Conservation (phyloP, 106 monocot genomes). For the Iris macrosiphon region DNA sequence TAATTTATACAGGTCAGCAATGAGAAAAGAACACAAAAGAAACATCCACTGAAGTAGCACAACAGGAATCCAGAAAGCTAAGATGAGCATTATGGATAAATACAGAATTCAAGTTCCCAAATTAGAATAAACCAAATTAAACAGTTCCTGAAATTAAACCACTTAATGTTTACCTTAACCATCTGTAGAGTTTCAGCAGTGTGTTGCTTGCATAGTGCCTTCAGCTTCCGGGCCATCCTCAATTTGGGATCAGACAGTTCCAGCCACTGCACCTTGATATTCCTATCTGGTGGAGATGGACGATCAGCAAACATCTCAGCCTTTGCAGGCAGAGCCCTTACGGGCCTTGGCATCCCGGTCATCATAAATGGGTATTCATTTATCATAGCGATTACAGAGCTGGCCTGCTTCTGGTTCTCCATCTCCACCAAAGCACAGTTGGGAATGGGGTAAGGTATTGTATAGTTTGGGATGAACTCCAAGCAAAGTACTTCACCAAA, state of each 20-base stretch:
- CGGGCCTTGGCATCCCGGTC: slow-evolving; percentile 69
- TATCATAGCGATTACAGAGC: slow-evolving; percentile 30
- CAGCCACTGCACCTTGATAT: slow-evolving; percentile 48
- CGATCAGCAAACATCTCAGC: slow-evolving; percentile 64
- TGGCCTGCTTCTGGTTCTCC: slow-evolving; percentile 48
- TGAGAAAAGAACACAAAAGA: too few species aligned
- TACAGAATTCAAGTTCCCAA: too few species aligned
- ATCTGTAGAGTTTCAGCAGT: slow-evolving; percentile 37
- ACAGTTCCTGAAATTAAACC: too few species aligned
- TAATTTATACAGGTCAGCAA: too few species aligned
- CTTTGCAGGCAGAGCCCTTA: slow-evolving; percentile 40
- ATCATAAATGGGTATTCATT: slow-evolving; percentile 70
- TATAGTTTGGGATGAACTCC: slow-evolving; percentile 52
- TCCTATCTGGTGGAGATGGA: slow-evolving; percentile 46
- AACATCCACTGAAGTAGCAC: too few species aligned
- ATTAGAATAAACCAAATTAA: too few species aligned
- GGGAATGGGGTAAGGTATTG: slow-evolving; percentile 42
- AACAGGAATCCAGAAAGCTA: too few species aligned
- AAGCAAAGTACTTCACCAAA: slow-evolving; percentile 49
- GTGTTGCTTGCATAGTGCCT: slow-evolving; percentile 38
- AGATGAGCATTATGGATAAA: too few species aligned
- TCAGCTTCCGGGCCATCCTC: slow-evolving; percentile 36
- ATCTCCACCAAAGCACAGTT: slow-evolving; percentile 70
- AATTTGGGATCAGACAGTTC: slow-evolving; percentile 34
- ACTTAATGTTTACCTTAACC: slow-evolving; percentile 61